Evolutionary conservation across 225 moss, liverwort and hornwort species (phyloP).

Genomic region (Marchantia paleacea): DNA sequence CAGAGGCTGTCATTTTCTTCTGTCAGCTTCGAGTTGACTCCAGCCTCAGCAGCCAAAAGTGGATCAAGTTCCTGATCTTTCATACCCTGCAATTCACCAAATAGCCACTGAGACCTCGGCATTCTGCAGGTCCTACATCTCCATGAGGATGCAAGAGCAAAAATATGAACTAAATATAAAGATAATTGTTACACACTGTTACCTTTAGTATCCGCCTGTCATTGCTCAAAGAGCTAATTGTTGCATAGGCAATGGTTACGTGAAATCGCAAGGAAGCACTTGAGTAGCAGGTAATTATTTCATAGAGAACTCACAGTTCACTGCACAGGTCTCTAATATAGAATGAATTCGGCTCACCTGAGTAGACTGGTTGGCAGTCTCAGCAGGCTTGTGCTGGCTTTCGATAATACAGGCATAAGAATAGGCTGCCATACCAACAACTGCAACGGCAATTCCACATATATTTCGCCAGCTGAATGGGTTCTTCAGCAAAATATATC

Average conservation of each 20-base stretch:
- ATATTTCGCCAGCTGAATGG: conserved; percentile 65
- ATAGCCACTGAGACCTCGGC: neutral
- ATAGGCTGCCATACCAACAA: conserved; percentile 54
- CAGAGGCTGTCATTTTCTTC: conserved; percentile 39
- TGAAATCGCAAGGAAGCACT: too few species aligned
- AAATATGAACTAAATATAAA: too few species aligned
- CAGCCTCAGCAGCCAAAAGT: conserved; percentile 44
- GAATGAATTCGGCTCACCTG: conserved; percentile 27
- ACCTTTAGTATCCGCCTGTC: too few species aligned
- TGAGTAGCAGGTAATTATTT: too few species aligned
- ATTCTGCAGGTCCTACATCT: neutral
- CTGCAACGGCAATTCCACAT: conserved; percentile 50
- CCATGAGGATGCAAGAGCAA: neutral
- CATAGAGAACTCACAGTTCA: too few species aligned
- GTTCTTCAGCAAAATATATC: conserved; percentile 52
- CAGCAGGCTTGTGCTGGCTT: conserved; percentile 43
- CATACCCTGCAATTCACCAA: conserved; percentile 26
- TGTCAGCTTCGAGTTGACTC: conserved; percentile 32
- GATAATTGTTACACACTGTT: too few species aligned
- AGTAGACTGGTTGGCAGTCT: conserved; percentile 25
- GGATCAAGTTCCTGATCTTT: conserved; percentile 47
- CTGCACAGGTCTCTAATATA: neutral
- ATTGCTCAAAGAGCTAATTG: too few species aligned
- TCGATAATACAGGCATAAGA: conserved; percentile 46
- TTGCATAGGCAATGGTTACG: too few species aligned